Evolutionary conservation across 2,329 filamentous ascomycete genomes (phyloP).

Genomic region (Xylaria sp.): DNA sequence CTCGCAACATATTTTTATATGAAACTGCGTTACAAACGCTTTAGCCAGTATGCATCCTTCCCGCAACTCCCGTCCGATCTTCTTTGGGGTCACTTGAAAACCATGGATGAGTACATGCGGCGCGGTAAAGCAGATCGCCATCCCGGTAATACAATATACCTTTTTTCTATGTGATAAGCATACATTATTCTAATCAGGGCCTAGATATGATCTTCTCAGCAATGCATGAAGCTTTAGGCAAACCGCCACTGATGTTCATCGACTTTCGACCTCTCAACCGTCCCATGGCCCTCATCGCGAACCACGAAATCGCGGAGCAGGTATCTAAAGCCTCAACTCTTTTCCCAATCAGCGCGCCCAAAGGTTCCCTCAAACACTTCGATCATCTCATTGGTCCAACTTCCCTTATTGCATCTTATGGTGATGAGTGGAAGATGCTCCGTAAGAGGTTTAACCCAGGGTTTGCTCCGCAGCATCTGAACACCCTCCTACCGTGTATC

Average conservation of each 20-base stretch:
- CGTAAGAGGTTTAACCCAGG: slow-evolving; percentile 9
- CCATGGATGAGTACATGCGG: no score
- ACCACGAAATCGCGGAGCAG: slow-evolving; percentile 13
- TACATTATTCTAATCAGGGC: background rate
- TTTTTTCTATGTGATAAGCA: background rate
- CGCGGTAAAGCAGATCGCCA: no score
- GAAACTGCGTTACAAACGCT: no score
- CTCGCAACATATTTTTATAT: no score
- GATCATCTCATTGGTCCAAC: slow-evolving; percentile 11
- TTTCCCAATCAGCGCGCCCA: background rate
- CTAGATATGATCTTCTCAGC: slow-evolving; percentile 36
- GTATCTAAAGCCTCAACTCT: background rate
- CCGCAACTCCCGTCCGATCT: no score
- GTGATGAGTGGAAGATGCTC: background rate
- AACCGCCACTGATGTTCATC: slow-evolving; percentile 50
- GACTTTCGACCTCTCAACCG: slow-evolving; percentile 51
- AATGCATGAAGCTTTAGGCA: slow-evolving; percentile 48
- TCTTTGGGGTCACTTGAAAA: no score
- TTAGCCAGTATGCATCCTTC: no score
- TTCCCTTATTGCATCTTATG: slow-evolving; percentile 41
- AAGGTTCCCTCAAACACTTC: slow-evolving; percentile 16
- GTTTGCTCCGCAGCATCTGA: slow-evolving; percentile 3
- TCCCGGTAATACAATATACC: background rate
- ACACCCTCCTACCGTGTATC: slow-evolving; percentile 50
- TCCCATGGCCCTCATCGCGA: slow-evolving; percentile 37